Evolutionary conservation across 108 stramenopile species (phyloP).

Genomic region (Discostella pseudostelligera): DNA sequence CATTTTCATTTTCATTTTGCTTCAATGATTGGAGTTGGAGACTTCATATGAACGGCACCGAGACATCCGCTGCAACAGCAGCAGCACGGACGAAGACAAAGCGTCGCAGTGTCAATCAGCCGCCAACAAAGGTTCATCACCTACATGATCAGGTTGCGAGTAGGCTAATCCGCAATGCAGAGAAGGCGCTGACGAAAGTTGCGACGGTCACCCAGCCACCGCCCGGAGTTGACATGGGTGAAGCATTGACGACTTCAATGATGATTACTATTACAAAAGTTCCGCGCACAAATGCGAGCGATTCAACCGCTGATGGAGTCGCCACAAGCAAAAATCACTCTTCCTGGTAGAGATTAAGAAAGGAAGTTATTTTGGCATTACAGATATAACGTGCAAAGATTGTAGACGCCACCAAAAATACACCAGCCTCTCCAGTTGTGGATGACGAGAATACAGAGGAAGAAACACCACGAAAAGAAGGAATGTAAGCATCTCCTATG

Average conservation of each 20-base stretch:
- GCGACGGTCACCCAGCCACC: conserved; percentile 2
- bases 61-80: too few relatives aligned
- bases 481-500: too few relatives aligned
- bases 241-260: neutral
- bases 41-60: too few relatives aligned
- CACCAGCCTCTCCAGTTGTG: neutral
- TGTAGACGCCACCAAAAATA: neutral
- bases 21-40: too few relatives aligned
- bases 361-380: too few relatives aligned
- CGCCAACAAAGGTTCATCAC: too few relatives aligned
- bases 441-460: neutral
- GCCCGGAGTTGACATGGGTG: neutral
- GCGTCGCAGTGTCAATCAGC: too few relatives aligned
- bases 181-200: neutral
- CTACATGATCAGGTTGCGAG: too few relatives aligned
- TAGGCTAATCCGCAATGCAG: neutral
- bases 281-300: neutral
- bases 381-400: neutral
- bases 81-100: too few relatives aligned
- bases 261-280: neutral
- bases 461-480: too few relatives aligned
- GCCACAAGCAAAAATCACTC: neutral
- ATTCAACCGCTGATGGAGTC: neutral
- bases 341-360: neutral
- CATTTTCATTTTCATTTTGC: too few relatives aligned